Percentiles rank a stretch among this genome's conserved stretches.
These are phyloP conservation scores for Leptographium wingfieldii DNA, from an alignment of 2,329 filamentous ascomycete species.

Conservation along the genomic window DNA sequence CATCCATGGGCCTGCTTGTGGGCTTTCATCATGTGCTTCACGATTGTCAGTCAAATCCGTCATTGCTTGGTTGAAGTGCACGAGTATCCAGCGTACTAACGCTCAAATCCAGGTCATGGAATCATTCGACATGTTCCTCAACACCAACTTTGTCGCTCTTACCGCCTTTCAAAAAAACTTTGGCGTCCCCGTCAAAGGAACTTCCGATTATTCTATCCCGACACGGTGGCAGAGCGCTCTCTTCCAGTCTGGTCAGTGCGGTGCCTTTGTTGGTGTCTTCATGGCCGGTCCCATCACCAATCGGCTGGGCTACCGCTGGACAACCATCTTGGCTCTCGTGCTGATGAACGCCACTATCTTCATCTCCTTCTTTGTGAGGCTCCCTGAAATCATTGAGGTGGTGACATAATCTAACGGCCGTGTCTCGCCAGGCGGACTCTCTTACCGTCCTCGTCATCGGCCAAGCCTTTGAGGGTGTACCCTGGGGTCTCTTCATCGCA, in stretches of 20 bases:
- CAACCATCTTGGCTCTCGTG: constrained; percentile 41
- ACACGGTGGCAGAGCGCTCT: constrained; percentile 47
- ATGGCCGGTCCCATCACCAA: constrained; percentile 47
- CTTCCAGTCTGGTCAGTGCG: constrained; percentile 40
- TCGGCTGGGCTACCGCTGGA: constrained; percentile 45
- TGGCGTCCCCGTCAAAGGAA: constrained; percentile 25
- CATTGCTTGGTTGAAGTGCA: neutral
- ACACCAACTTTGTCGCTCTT: constrained; percentile 44
- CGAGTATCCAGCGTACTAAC: neutral
- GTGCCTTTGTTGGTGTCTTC: constrained; percentile 47
- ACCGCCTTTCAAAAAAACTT: constrained; percentile 31
- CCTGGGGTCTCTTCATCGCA: constrained; percentile 55
- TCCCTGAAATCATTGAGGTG: neutral
- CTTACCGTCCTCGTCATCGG: constrained; percentile 30
- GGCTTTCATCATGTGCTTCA: constrained; percentile 26
- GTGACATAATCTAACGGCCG: neutral
- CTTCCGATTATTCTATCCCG: constrained; percentile 25
- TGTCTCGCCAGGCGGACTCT: neutral
- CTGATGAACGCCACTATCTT: constrained; percentile 47
- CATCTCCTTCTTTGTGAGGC: constrained; percentile 31
- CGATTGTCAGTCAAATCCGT: constrained; percentile 23
- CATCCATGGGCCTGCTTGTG: constrained; percentile 25
- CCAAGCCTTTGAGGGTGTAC: constrained; percentile 48
- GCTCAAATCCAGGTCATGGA: constrained; percentile 43
- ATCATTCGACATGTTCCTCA: constrained; percentile 49